Conservation (phyloP, 1,284 basidiomycete species). For the Fomitopsis palustris region DNA sequence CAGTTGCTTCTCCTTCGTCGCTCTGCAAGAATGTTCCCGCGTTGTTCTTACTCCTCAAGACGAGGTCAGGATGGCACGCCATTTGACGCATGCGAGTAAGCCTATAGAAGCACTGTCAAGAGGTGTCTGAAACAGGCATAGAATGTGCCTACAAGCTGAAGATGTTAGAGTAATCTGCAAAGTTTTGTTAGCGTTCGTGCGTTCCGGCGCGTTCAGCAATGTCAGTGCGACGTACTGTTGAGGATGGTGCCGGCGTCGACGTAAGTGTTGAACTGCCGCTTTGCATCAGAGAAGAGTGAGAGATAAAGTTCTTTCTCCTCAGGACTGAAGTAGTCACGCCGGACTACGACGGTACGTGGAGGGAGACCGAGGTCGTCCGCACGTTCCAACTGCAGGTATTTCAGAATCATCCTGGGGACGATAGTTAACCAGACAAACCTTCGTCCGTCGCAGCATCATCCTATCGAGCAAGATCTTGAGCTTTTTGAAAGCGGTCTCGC, state of each 20-base stretch:
- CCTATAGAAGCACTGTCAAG: conserved; percentile 72
- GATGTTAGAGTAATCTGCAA: conserved; percentile 90
- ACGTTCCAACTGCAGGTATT: conserved; percentile 68
- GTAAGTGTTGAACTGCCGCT: conserved; percentile 90
- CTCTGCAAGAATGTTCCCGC: conserved; percentile 56
- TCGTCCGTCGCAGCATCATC: conserved; percentile 94
- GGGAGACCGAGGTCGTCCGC: conserved; percentile 98
- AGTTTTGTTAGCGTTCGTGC: conserved; percentile 6
- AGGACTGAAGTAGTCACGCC: conserved; percentile 91
- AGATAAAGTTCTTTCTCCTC: conserved; percentile 97
- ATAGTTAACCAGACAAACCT: conserved; percentile 37
- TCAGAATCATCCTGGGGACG: neutral
- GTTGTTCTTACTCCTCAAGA: conserved; percentile 85
- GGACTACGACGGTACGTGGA: conserved; percentile 87
- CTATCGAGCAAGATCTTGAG: conserved; percentile 85
- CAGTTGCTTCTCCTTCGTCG: conserved; percentile 66
- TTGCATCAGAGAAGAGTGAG: conserved; percentile 90
- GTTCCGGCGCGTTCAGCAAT: neutral
- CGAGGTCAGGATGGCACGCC: conserved; percentile 95
- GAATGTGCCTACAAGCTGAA: conserved; percentile 66
- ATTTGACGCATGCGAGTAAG: conserved; percentile 92
- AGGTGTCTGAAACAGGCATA: conserved; percentile 64
- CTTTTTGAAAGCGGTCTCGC: conserved; percentile 85
- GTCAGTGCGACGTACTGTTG: conserved; percentile 63
- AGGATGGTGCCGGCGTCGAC: conserved; percentile 88